Base-by-base conservation (phyloP, 1,284 basidiomycete species). In the Leccinum solheimii region DNA sequence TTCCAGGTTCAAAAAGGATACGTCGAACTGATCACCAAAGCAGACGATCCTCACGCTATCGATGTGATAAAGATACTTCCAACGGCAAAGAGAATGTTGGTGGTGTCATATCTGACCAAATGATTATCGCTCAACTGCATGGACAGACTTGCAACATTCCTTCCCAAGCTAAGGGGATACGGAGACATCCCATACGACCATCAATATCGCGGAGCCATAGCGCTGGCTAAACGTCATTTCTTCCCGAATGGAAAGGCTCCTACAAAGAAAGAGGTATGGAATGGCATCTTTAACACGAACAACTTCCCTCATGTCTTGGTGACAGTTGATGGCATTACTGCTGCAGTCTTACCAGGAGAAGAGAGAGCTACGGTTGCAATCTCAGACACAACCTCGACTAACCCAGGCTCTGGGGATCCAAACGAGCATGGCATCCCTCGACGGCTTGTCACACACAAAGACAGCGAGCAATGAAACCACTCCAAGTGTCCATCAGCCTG, bases 81-180 rank as follows among this genome's bases (percentile, higher is more conserved):
- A 32, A 60, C 48, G 13, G 70, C 72, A 36, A 71, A 61, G 65
- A 66, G 57, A 59, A 66, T 56, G 70, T 75, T 5, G 23, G 68
- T 69, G n/a, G 27, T 2, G 11, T 43, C 4, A 8, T 55, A 23
- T 55, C 19, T 32, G 11, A 30, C 45, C 9, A 19, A n/a, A 6
- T 16, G 19, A 34, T 48, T 51, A 0, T 43, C 11, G 26, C 57
- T 68, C 34, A 68, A 45, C n/a, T 30, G 3, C 14, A 13, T 55
- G 38, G n/a, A 60, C 45, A 72, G 70, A 60, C 68, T 75, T n/a
- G 64, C 69, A 16, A 56, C 68, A 14, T 73, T 72, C 53, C 70
- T 72, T 55, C 72, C 72, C 2, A 75, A 74, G 48, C 36, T 72
- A 34, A 69, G 71, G 53, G 71, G 71, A 40, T 75, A 72, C 16